These are phyloP conservation scores for Botrytis galanthina DNA, from an alignment of 2,329 filamentous ascomycete species.

Conservation along the genomic window DNA sequence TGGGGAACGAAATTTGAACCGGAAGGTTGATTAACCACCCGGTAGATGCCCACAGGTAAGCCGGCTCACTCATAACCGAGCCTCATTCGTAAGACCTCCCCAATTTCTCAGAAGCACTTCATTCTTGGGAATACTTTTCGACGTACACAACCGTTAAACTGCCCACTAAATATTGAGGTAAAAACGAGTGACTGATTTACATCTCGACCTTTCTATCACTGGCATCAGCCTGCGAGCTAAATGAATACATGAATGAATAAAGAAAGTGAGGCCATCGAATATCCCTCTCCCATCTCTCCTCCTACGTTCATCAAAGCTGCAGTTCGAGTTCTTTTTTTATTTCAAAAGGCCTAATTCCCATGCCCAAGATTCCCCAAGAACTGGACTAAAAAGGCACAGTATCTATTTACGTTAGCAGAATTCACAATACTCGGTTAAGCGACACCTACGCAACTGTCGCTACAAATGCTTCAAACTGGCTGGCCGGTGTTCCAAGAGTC, in stretches of 20 bases:
- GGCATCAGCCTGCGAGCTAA: background rate
- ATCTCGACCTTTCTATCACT: background rate
- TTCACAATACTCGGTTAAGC: background rate
- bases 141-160: background rate
- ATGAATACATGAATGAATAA: background rate
- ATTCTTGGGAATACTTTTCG: background rate
- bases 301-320: background rate
- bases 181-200: background rate
- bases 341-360: background rate
- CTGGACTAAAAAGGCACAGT: background rate
- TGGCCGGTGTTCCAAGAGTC: background rate
- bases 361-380: background rate
- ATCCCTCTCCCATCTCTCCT: background rate
- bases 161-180: background rate
- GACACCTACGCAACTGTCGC: background rate
- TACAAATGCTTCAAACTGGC: constrained; percentile 1
- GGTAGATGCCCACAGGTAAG: background rate
- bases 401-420: background rate
- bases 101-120: background rate
- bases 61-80: background rate
- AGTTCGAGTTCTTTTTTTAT: background rate
- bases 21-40: background rate
- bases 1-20: background rate
- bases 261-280: background rate
- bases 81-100: background rate